Base-by-base conservation (phyloP, 495 filamentous ascomycete species). In the Tuber calosporum region DNA sequence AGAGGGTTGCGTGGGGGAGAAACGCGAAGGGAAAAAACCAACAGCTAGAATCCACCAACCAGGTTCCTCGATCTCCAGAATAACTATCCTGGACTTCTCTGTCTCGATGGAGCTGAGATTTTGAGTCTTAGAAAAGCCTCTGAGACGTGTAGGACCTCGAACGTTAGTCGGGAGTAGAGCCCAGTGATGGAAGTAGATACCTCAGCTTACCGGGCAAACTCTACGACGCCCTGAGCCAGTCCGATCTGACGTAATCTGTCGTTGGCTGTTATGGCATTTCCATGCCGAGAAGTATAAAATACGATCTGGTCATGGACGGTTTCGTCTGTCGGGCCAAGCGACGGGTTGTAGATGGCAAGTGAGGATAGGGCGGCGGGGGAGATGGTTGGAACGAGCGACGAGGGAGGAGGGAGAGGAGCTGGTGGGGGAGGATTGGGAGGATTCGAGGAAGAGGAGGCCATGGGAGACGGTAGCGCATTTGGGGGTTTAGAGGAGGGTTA, bases 31-130 rank as follows among this genome's bases (percentile, higher is more conserved):
- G 62, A 22, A 53, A 40, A 68, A 69, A 75, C 48, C 37, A 73
- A 97, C 94, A 73, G 93, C 93, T 67, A 97, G 84, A 76, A 97
- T 88, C 95, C 95, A 99, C 95, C 95, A 99, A 67, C 92, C 90
- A 4, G 86, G 83, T 74, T 90, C 86, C 82, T 93, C 91, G 70
- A 98, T 83, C 82, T 98, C 93, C 77, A 93, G 87, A 20, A 97
- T 84, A 58, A 98, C 86, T 36, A 97, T 90, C 26, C 94, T 86
- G 7, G 89, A 88, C 83, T 91, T 93, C 77, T 97, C 91, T 0
- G 95, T 99, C 81, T 98, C 96, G 75, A 98, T 88, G 39, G 89
- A 90, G 75, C 96, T 92, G 22, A 98, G 85, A 22, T 92, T 81
- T 74, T 89, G 85, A 42, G 89, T 91, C 73, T 87, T 86, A 8